phyloP scores from a whole-genome alignment of 2,329 filamentous ascomycete genomes.

The Helotiales sp. region DNA sequence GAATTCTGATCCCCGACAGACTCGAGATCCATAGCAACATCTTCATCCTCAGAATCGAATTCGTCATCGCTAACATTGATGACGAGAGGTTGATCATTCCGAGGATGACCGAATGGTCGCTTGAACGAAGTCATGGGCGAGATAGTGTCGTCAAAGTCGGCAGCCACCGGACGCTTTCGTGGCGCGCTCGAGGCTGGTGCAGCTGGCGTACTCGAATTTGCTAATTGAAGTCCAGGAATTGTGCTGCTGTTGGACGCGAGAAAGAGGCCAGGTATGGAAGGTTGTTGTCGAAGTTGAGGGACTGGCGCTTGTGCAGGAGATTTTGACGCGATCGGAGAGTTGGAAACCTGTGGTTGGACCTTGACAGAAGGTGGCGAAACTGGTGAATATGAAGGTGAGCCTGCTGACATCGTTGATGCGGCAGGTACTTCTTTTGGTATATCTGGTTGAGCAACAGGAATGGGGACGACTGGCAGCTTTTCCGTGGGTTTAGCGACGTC shows the following conservation, averaged over 20 bases:
- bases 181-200: constrained; percentile 2
- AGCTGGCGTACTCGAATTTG: not conserved
- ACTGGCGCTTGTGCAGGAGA: not conserved
- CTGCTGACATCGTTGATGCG: not conserved
- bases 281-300: constrained; percentile 1
- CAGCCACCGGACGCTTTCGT: constrained; percentile 63
- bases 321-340: not conserved
- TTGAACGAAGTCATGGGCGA: constrained; percentile 39
- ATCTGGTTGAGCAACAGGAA: constrained; percentile 7
- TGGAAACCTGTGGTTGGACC: not conserved
- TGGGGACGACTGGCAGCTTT: not conserved
- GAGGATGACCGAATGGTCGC: constrained; percentile 61
- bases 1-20: constrained; percentile 50
- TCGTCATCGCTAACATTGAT: constrained; percentile 85
- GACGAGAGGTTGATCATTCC: constrained; percentile 64
- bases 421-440: not conserved
- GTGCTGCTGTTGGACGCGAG: constrained; percentile 23
- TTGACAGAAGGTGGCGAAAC: not conserved
- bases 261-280: constrained; percentile 31
- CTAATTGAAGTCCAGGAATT: not conserved
- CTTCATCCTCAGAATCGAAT: constrained; percentile 56
- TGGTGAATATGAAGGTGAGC: not conserved
- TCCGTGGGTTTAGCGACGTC: constrained; percentile 13
- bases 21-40: constrained; percentile 66
- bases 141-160: constrained; percentile 65